phyloP scores from a whole-genome alignment of 441 rosid genomes.

The Syzygium malaccense region DNA sequence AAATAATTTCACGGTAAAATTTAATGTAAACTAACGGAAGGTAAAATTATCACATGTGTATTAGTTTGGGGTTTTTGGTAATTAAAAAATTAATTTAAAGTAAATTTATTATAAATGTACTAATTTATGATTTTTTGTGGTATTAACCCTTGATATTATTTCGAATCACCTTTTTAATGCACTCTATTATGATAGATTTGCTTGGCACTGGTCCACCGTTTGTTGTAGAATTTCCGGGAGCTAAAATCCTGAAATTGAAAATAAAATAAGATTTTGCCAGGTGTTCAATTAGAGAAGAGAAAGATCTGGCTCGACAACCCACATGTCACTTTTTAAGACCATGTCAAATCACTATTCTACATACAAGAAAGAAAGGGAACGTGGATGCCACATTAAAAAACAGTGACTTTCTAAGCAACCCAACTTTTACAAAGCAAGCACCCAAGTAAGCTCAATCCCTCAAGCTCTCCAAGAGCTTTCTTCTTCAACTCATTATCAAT shows the following conservation, averaged over 20 bases:
- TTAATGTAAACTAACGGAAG: no score
- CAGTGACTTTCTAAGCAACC: not conserved
- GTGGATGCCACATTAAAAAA: not conserved
- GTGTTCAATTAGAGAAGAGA: not conserved
- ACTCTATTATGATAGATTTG: not conserved
- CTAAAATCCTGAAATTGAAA: not conserved
- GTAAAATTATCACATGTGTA: no score
- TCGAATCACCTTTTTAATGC: not conserved
- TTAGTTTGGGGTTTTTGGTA: no score
- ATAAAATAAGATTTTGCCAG: not conserved
- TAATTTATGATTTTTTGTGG: no score
- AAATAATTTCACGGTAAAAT: no score
- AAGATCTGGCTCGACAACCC: not conserved
- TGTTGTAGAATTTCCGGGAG: not conserved
- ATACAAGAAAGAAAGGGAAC: not conserved
- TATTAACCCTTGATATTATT: accelerated
- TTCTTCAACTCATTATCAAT: not conserved
- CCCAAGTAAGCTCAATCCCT: not conserved
- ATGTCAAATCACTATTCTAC: not conserved
- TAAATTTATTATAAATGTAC: no score
- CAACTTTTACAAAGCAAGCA: not conserved
- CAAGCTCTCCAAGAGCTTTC: not conserved
- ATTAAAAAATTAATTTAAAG: no score
- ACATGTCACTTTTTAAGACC: not conserved
- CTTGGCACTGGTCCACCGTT: not conserved